phyloP scores from a whole-genome alignment of 768 basidiomycete genomes.

The Leccinum rimulosum region DNA sequence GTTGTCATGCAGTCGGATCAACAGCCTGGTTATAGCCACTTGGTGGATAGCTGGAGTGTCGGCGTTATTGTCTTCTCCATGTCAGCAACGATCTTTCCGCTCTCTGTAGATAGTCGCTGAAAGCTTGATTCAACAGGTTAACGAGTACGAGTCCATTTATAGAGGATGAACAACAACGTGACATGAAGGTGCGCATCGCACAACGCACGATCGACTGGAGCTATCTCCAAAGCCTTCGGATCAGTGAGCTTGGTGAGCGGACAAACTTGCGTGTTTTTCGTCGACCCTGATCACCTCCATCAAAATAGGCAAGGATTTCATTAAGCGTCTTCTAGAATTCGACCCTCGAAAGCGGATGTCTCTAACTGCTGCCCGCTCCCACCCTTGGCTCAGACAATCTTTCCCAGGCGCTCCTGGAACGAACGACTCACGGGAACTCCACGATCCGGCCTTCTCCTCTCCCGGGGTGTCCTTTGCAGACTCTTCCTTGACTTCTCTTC shows the following conservation, averaged over 20 bases:
- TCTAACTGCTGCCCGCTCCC: conserved; percentile 60
- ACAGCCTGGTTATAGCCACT: conserved; percentile 71
- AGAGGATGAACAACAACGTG: conserved; percentile 61
- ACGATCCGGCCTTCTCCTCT: conserved; percentile 5
- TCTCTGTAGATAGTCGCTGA: neutral
- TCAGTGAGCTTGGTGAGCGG: conserved; percentile 49
- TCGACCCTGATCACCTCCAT: conserved; percentile 4
- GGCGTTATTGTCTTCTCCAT: conserved; percentile 94
- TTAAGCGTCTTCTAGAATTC: conserved; percentile 58
- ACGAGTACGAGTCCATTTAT: conserved; percentile 78
- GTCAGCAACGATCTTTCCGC: conserved; percentile 41
- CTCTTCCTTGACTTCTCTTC: conserved; percentile 23
- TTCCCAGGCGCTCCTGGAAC: neutral
- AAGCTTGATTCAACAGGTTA: conserved; percentile 47
- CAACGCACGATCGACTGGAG: conserved; percentile 63
- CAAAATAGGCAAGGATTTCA: conserved; percentile 66
- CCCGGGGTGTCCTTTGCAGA: conserved; percentile 10
- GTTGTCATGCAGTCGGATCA: conserved; percentile 65
- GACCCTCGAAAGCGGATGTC: conserved; percentile 71
- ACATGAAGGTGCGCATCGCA: conserved; percentile 60
- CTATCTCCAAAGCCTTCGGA: conserved; percentile 36
- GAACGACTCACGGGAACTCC: conserved; percentile 1
- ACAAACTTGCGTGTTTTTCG: neutral
- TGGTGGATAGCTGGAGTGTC: conserved; percentile 95
- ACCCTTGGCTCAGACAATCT: conserved; percentile 66